A percentile compares a stretch with the other conserved stretches of the same genome.
phyloP scores from a whole-genome alignment of 2,329 filamentous ascomycete species.

The Aphanocladium album region DNA sequence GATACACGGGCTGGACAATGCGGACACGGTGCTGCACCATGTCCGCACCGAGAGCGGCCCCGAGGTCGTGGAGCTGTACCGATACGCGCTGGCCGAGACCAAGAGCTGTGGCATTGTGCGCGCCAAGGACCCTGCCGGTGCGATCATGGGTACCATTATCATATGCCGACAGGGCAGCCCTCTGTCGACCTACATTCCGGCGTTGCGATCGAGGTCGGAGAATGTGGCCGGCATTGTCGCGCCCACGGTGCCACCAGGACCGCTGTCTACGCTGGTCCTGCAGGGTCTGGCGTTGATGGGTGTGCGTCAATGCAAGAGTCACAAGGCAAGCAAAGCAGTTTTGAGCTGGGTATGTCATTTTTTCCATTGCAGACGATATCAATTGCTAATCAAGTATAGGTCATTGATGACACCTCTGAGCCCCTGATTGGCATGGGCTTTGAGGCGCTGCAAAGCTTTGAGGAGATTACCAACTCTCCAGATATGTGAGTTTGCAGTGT shows the following conservation, averaged over 20 bases:
- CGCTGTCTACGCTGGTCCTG: constrained; percentile 62
- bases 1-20: constrained; percentile 73
- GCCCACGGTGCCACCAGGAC: constrained; percentile 66
- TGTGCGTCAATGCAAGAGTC: constrained; percentile 74
- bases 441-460: constrained; percentile 70
- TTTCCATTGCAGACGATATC: not conserved
- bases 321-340: constrained; percentile 67
- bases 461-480: constrained; percentile 67
- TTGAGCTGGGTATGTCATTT: constrained; percentile 68
- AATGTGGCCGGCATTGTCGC: constrained; percentile 72
- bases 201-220: constrained; percentile 55
- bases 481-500: constrained; percentile 38
- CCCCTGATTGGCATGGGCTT: constrained; percentile 76
- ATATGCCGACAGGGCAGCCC: constrained; percentile 67
- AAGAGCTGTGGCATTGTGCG: constrained; percentile 76
- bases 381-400: constrained; percentile 38
- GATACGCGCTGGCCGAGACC: constrained; percentile 64
- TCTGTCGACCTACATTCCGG: constrained; percentile 65
- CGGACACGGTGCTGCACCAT: constrained; percentile 67
- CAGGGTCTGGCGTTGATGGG: constrained; percentile 78
- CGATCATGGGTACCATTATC: constrained; percentile 72
- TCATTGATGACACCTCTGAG: constrained; percentile 66
- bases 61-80: constrained; percentile 75
- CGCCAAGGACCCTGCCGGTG: constrained; percentile 64
- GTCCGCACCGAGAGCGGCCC: constrained; percentile 69